A percentile compares a stretch with the other conserved stretches of the same genome.
Evolutionary conservation across 140 eudicot species (phyloP).

Genomic region (Senecio squalidus): DNA sequence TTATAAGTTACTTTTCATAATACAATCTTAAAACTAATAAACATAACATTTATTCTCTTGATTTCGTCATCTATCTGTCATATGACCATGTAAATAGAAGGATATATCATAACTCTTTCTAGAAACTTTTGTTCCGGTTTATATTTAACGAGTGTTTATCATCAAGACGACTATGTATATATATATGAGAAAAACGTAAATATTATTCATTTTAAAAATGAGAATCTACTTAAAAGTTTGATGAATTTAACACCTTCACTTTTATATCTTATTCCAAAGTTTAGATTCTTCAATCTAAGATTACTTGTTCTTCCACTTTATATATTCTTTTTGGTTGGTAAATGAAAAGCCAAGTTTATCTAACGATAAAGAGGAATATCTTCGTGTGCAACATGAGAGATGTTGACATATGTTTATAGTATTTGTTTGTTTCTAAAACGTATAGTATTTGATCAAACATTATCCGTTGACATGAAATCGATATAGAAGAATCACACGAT

Average conservation of each 20-base stretch:
- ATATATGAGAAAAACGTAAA: not conserved
- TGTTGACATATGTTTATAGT: constrained; percentile 1
- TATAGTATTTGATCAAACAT: not conserved
- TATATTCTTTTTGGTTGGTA: constrained; percentile 35
- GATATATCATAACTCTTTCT: too few relatives aligned
- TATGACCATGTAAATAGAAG: too few relatives aligned
- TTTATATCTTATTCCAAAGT: constrained; percentile 27
- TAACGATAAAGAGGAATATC: constrained; percentile 18
- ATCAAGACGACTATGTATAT: not conserved
- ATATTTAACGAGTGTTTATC: not conserved
- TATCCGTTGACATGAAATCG: not conserved
- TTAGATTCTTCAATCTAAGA: constrained; percentile 19
- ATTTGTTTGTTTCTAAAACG: not conserved
- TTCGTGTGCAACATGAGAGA: constrained; percentile 10
- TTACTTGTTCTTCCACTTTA: constrained; percentile 26
- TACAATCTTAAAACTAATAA: not conserved
- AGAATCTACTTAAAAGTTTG: constrained; percentile 13
- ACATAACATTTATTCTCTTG: too few relatives aligned
- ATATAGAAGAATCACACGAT: not conserved
- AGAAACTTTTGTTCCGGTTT: too few relatives aligned
- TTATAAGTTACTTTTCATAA: constrained; percentile 9
- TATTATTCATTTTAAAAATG: not conserved
- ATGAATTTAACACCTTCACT: constrained; percentile 28
- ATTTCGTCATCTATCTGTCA: too few relatives aligned
- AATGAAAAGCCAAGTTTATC: constrained; percentile 11